Evolutionary conservation across 768 basidiomycete species (phyloP), one percentile per base, ranked within the genome.

Genomic region (Leccinum rimulosum): DNA sequence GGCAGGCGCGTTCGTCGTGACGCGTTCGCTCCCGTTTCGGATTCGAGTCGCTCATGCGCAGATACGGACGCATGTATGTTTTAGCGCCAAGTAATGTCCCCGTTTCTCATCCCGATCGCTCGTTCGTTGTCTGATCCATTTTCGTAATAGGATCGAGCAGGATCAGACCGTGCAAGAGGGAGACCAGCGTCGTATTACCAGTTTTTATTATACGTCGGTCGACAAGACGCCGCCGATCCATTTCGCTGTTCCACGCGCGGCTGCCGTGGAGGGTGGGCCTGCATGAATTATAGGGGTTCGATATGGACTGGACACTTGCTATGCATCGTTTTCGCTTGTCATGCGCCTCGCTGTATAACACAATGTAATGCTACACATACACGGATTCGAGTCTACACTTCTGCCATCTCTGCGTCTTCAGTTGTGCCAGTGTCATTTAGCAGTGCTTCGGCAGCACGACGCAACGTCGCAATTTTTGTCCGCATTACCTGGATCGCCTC

Each of bases 401-500:
- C 78, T 27, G 67, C 75, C 87, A 88, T 88, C 49, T 80, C 76
- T 17, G 84, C 77, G 65, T 88, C 86, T 31, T 66, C 77, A 49
- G 75, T 76, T 40, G 79, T 40, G 50, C 62, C 73, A 25, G 68
- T 64, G 52, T 80, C 78, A 30, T 79, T 76, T 25, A 83, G 74
- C 10, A 92, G 73, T 7, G 77, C 80, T 69, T 85, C 80, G 2
- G 85, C 86, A 0, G 87, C 88, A 14, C 75, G 73, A 45, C 80
- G 79, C 17, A 92, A 78, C 5, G 74, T 75, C 3, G 77, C 74
- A 17, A 97, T 83, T 70, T 98, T 98, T 38, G 79, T 80, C 49
- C 93, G 80, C 84, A 98, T 87, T 49, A 97, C 87, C 28, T 80
- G 77, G 62, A 95, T 82, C 0, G 94, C 81, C 67, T 95, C 93